A percentile compares a stretch with the other conserved stretches of the same genome.
Conservation (phyloP, 2,329 filamentous ascomycete species). For the Acephala macrosclerotiorum region DNA sequence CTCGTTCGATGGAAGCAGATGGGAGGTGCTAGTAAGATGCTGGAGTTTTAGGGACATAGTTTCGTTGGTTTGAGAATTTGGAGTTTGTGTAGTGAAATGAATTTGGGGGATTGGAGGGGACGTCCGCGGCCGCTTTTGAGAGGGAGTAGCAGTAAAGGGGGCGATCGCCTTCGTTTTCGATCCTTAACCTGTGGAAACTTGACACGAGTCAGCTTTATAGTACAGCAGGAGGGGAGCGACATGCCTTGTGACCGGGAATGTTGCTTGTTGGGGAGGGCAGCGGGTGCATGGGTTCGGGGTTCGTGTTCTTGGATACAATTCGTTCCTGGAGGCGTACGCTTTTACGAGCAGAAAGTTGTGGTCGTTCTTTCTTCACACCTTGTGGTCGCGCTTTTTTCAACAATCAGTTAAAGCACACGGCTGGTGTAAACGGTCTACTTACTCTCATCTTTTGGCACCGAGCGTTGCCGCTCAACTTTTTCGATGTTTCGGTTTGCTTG, state of each 20-base stretch:
- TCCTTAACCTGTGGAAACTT: constrained; percentile 22
- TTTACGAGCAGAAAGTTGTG: neutral
- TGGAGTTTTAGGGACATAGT: too few species aligned
- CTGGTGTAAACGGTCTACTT: constrained; percentile 27
- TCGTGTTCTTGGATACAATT: constrained; percentile 12
- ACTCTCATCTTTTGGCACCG: constrained; percentile 33
- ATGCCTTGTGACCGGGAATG: constrained; percentile 28
- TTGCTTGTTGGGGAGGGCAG: constrained; percentile 29
- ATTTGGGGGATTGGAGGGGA: too few species aligned
- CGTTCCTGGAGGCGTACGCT: constrained; percentile 19
- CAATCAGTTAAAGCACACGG: constrained; percentile 31
- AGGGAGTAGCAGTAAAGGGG: neutral
- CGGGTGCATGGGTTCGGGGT: constrained; percentile 21
- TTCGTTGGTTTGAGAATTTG: too few species aligned
- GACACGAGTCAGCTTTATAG: constrained; percentile 33
- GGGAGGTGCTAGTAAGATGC: too few species aligned
- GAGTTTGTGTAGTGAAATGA: too few species aligned
- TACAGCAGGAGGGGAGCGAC: constrained; percentile 21
- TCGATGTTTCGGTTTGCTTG: constrained; percentile 36
- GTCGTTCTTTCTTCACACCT: constrained; percentile 34
- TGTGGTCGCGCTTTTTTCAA: constrained; percentile 35
- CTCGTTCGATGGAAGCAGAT: too few species aligned
- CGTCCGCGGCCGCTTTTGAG: constrained; percentile 12
- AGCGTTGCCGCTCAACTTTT: constrained; percentile 33
- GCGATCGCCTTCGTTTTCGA: constrained; percentile 15